These are phyloP conservation scores for Aristolochia contorta DNA, from an alignment of 164 flowering plant species.

Conservation along the genomic window DNA sequence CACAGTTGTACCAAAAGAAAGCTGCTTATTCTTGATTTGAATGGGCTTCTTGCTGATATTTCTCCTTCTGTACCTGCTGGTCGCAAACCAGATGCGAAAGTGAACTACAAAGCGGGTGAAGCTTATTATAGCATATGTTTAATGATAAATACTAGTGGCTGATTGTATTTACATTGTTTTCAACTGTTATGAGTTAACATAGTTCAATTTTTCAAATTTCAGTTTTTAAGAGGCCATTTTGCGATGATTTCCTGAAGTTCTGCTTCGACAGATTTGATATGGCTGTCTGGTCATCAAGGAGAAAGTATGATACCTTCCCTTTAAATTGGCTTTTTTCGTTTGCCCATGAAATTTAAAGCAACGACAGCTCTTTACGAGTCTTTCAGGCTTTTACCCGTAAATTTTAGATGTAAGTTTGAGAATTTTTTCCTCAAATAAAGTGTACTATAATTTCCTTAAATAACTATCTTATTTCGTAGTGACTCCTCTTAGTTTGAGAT, in stretches of 20 bases:
- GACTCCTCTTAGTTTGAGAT: too few relatives aligned
- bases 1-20: slow-evolving; percentile 22
- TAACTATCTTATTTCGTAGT: too few relatives aligned
- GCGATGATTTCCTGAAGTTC: slow-evolving; percentile 62
- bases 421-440: too few relatives aligned
- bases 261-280: slow-evolving; percentile 80
- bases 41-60: slow-evolving; percentile 80
- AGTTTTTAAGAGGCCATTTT: slow-evolving; percentile 84
- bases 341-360: too few relatives aligned
- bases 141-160: not conserved
- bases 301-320: slow-evolving; percentile 27
- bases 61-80: slow-evolving; percentile 36
- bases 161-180: not conserved
- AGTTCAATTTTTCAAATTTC: slow-evolving; percentile 10
- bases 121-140: slow-evolving; percentile 1
- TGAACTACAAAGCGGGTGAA: slow-evolving; percentile 55
- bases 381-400: too few relatives aligned
- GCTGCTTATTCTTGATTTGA: slow-evolving; percentile 81
- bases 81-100: slow-evolving; percentile 28
- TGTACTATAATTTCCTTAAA: too few relatives aligned
- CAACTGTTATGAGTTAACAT: not conserved
- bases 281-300: slow-evolving; percentile 86
- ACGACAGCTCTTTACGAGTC: too few relatives aligned
- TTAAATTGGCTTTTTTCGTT: too few relatives aligned
- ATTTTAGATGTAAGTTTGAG: too few relatives aligned